phyloP scores from a whole-genome alignment of 2,329 filamentous ascomycete species.

The Harringtonia aguacate region DNA sequence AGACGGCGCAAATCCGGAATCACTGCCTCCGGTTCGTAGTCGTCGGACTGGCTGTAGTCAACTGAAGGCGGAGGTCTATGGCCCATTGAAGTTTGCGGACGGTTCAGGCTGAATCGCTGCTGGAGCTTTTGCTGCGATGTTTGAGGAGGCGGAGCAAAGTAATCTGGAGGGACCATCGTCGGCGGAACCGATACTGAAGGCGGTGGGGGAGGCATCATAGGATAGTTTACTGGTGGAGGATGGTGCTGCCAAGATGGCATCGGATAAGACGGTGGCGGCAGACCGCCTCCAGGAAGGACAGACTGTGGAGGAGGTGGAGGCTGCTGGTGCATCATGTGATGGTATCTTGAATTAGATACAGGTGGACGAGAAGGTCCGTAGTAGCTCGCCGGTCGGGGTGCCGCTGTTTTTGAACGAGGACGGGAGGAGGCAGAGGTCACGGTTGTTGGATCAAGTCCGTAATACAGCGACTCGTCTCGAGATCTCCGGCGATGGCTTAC shows the following conservation, averaged over 20 bases:
- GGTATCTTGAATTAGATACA: slow-evolving; percentile 23
- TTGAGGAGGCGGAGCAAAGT: neutral
- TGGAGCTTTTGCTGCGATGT: slow-evolving; percentile 8
- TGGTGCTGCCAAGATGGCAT: neutral
- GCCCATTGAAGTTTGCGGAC: slow-evolving; percentile 28
- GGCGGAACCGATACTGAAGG: neutral
- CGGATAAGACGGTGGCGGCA: neutral
- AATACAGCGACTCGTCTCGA: slow-evolving; percentile 27
- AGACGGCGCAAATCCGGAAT: slow-evolving; percentile 25
- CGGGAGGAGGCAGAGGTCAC: slow-evolving; percentile 20
- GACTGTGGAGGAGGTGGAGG: slow-evolving; percentile 8
- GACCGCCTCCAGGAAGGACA: neutral
- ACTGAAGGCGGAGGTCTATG: slow-evolving; percentile 17
- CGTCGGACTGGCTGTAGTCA: slow-evolving; percentile 24
- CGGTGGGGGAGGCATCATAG: slow-evolving; percentile 1
- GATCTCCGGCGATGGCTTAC: slow-evolving; percentile 17
- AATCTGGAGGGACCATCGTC: neutral
- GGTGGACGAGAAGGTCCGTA: slow-evolving; percentile 26
- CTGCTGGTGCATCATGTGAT: slow-evolving; percentile 15
- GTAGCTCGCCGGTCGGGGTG: slow-evolving; percentile 24
- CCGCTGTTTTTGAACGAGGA: slow-evolving; percentile 26
- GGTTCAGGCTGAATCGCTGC: slow-evolving; percentile 13
- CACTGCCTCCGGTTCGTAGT: slow-evolving; percentile 28
- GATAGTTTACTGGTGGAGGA: neutral
- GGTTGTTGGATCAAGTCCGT: slow-evolving; percentile 23